Base-by-base conservation (phyloP, 495 filamentous ascomycete species). In the Penicillium arizonense region DNA sequence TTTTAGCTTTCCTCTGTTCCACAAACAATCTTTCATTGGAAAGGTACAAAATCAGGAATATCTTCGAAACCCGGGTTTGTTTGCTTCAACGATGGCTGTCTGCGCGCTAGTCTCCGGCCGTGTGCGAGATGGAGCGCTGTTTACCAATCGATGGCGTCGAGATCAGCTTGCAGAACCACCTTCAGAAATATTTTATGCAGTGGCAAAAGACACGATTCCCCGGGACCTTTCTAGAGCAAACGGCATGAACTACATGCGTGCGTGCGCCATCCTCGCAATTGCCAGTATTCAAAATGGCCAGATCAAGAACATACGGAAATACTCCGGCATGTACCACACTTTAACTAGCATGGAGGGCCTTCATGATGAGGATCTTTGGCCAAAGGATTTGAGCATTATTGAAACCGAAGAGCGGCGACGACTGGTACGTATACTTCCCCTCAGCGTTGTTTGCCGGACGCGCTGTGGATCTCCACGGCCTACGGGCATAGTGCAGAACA, bases 331-430 rank as follows among this genome's bases (percentile, higher is more conserved):
- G 36, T 80, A 79, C 45, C 72, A 74, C 47, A 75, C 67, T 30
- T 51, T 79, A 8, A 63, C 70, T 2, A 68, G 69, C 3, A 70
- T 77, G 64, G 67, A 78, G 44, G 60, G 69, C 1, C 59, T 77
- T 37, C 72, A 81, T 56, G 77, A 80, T 53, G 78, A 81, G 47
- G 62, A 63, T 44, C 67, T 75, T 21, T 81, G 78, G 78, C 76
- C 76, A 5, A 61, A 59, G 26, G 60, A 64, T 23, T 64, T 78
- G n/a, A 61, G 60, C 38, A 49, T 65, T 5, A 62, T 79, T 16
- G 77, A 81, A 49, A 64, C 51, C n/a, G 77, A 81, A 52, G 69
- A 78, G 50, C 57, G 78, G 23, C 64, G 77, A 47, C 61, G 77
- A 63, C 50, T 80, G 47, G 75, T 77, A 67, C 47, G 71, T 48